Base-by-base conservation (phyloP, 106 monocot species). In the Hemerocallis citrina region DNA sequence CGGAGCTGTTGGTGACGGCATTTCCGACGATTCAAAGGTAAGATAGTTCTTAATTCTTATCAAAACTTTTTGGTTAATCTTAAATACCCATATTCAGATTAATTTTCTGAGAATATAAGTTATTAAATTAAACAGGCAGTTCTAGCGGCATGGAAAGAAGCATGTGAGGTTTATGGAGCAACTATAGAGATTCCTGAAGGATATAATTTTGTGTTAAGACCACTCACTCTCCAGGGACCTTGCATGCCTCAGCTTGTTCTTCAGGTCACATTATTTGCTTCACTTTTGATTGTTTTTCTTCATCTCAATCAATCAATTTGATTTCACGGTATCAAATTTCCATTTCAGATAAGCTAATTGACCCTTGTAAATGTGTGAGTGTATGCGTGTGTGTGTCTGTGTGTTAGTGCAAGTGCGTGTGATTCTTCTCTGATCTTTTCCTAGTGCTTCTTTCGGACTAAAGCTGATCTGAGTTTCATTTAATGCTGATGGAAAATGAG, bases 11-110 rank as follows among this genome's bases (percentile, higher is more conserved):
- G 82, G 72, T 57, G 66, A 78, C 52, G 82, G 82, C 51, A 21
- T 74, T 50, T 35, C 65, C 2, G 82, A 83, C 71, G 78, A 83
- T 67, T 66, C 78, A 4, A 65, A 78, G 78, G 82, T 78, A 57
- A 21, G 58, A 31, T 2, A 25, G 40, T 37, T 38, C 28, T 28
- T 22, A 11, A 13, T 49, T 62, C 3, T n/a, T 44, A 27, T 6
- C 7, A 49, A 11, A 28, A 1, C 2, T 20, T 32, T 33, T 25
- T 19, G 57, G 44, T 44, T 17, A 22, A 15, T 59, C 10, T 24
- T 3, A 49, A 59, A 8, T 46, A 19, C 21, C 11, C 41, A 7
- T 1, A 45, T 3, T 45, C 16, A 19, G 0, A 27, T 9, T 27
- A 50, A 50, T 50, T 1, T 27, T 50, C 25, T 50, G 25, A 3